Conservation (phyloP, 768 basidiomycete genomes). For the Mrakia gelida region DNA sequence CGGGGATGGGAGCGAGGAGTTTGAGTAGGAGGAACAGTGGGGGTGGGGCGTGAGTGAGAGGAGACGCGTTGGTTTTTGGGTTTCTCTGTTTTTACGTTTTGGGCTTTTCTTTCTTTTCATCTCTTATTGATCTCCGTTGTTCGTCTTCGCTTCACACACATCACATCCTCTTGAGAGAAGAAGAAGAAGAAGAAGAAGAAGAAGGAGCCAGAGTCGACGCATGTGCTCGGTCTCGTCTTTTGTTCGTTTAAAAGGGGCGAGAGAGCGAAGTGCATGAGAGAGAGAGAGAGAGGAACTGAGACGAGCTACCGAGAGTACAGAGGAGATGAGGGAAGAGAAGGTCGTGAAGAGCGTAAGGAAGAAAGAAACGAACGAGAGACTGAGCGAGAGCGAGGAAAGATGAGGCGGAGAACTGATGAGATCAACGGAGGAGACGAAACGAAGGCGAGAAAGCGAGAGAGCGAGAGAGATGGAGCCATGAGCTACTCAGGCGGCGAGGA, state of each 20-base stretch:
- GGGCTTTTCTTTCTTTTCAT: background rate
- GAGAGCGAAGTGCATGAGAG: background rate
- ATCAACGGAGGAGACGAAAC: background rate
- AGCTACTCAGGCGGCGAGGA: too few species aligned
- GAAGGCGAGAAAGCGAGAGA: too few species aligned
- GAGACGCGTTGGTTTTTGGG: background rate
- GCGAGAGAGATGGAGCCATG: background rate
- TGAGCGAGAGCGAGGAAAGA: background rate
- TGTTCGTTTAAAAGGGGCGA: too few species aligned
- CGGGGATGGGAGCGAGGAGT: background rate
- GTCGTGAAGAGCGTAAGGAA: background rate
- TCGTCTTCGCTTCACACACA: too few species aligned
- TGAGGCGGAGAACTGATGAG: background rate
- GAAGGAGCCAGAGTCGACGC: too few species aligned
- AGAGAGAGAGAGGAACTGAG: background rate
- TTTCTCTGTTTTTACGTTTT: conserved; percentile 1
- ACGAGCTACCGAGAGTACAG: background rate
- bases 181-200: too few species aligned
- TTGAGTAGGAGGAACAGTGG: background rate
- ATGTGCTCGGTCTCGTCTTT: too few species aligned
- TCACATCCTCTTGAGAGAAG: too few species aligned
- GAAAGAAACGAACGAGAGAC: background rate
- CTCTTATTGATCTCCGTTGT: too few species aligned
- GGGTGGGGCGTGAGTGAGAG: background rate
- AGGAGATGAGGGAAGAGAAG: background rate